These are phyloP conservation scores for Stenocarpella maydis DNA, from an alignment of 2,329 filamentous ascomycete species.

Conservation along the genomic window DNA sequence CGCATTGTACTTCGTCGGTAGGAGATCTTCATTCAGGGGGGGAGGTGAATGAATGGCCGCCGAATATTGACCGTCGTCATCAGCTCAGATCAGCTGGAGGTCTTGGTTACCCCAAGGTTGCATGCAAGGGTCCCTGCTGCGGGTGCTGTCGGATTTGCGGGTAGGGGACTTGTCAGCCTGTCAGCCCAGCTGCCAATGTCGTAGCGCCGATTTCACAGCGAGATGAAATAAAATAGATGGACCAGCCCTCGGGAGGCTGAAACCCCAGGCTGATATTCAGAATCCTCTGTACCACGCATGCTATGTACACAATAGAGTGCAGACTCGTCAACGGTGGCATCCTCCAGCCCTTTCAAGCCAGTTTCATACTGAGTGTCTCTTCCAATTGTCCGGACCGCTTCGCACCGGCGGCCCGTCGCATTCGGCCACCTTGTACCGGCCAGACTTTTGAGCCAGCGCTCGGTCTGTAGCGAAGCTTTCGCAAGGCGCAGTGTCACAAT, in stretches of 20 bases:
- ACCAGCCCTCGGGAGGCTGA: slow-evolving; percentile 12
- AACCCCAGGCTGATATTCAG: slow-evolving; percentile 24
- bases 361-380: slow-evolving; percentile 28
- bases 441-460: slow-evolving; percentile 11
- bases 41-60: slow-evolving; percentile 1
- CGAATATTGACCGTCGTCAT: slow-evolving; percentile 3
- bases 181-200: slow-evolving; percentile 30
- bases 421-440: slow-evolving; percentile 20
- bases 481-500: slow-evolving; percentile 21
- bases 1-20: slow-evolving; percentile 11
- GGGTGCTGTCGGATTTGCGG: slow-evolving; percentile 22
- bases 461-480: not conserved
- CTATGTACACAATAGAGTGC: slow-evolving; percentile 24
- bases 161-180: slow-evolving; percentile 19
- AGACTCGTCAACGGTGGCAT: slow-evolving; percentile 22
- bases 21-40: slow-evolving; percentile 11
- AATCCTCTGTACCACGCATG: slow-evolving; percentile 19
- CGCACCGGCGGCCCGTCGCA: slow-evolving; percentile 28
- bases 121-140: slow-evolving; percentile 24
- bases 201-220: slow-evolving; percentile 22
- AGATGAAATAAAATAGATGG: not conserved
- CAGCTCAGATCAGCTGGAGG: slow-evolving; percentile 18
- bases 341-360: slow-evolving; percentile 12
- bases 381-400: slow-evolving; percentile 12
- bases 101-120: slow-evolving; percentile 10